Percentiles rank a stretch among this genome's conserved stretches.
Evolutionary conservation across 2,329 filamentous ascomycete species (phyloP).

Genomic region (Trichoderma guizhouense): DNA sequence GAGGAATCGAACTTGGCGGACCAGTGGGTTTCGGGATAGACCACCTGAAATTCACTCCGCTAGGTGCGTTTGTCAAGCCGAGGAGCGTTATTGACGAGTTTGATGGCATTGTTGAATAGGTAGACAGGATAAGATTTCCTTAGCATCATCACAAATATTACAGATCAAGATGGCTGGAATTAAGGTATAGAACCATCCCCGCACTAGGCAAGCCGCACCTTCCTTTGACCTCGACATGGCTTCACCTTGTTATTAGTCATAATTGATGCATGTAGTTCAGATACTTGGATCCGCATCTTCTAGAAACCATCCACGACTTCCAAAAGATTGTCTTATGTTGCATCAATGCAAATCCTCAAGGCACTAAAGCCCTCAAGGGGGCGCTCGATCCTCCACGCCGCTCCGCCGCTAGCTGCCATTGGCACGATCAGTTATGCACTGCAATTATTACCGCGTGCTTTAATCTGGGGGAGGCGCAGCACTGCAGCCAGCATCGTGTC

Average conservation of each 20-base stretch:
- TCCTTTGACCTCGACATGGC: background rate
- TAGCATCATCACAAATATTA: background rate
- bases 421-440: background rate
- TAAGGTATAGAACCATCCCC: background rate
- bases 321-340: background rate
- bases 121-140: background rate
- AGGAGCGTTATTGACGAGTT: conserved; percentile 53
- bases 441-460: background rate
- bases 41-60: conserved; percentile 45
- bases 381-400: background rate
- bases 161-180: background rate
- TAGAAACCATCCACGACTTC: background rate
- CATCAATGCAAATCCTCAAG: background rate
- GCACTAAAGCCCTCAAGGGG: background rate
- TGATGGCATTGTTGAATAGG: conserved; percentile 12
- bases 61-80: conserved; percentile 49
- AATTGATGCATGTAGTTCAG: background rate
- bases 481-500: background rate
- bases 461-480: conserved; percentile 16
- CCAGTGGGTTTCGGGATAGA: conserved; percentile 47
- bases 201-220: background rate
- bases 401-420: background rate
- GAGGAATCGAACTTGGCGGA: conserved; percentile 49
- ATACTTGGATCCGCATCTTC: background rate
- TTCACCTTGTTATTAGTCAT: background rate